phyloP scores from a whole-genome alignment of 2,329 filamentous ascomycete genomes.

The Akanthomyces dipterigenus region DNA sequence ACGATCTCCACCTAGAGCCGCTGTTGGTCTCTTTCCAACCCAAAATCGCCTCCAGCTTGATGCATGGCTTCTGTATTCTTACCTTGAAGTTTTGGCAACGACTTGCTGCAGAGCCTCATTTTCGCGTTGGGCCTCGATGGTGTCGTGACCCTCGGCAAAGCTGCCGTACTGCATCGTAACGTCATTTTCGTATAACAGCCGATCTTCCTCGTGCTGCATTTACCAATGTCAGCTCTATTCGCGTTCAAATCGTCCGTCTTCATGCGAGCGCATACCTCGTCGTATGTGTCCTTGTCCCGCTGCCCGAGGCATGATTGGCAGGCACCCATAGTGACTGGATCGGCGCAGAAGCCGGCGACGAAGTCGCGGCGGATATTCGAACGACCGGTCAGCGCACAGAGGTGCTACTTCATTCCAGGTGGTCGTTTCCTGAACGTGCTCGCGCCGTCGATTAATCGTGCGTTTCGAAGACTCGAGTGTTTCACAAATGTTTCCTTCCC shows the following conservation, averaged over 20 bases:
- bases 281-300: conserved; percentile 42
- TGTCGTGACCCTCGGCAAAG: conserved; percentile 54
- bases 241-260: background rate
- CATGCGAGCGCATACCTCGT: conserved; percentile 41
- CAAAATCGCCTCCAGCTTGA: too few species aligned
- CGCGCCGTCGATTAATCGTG: background rate
- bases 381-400: background rate
- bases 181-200: conserved; percentile 55
- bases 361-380: background rate
- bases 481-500: background rate
- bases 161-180: conserved; percentile 55
- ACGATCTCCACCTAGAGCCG: background rate
- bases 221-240: background rate
- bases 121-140: conserved; percentile 56
- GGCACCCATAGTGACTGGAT: conserved; percentile 42
- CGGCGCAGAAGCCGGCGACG: background rate
- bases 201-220: conserved; percentile 47
- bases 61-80: conserved; percentile 18
- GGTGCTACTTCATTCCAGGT: conserved; percentile 5
- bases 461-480: background rate
- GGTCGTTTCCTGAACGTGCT: background rate
- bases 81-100: conserved; percentile 59
- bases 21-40: background rate
- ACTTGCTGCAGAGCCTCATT: conserved; percentile 58
- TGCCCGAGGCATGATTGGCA: conserved; percentile 55